These are phyloP conservation scores for Chlorella sp. DNA, from an alignment of 139 green algal genomes.

Conservation along the genomic window DNA sequence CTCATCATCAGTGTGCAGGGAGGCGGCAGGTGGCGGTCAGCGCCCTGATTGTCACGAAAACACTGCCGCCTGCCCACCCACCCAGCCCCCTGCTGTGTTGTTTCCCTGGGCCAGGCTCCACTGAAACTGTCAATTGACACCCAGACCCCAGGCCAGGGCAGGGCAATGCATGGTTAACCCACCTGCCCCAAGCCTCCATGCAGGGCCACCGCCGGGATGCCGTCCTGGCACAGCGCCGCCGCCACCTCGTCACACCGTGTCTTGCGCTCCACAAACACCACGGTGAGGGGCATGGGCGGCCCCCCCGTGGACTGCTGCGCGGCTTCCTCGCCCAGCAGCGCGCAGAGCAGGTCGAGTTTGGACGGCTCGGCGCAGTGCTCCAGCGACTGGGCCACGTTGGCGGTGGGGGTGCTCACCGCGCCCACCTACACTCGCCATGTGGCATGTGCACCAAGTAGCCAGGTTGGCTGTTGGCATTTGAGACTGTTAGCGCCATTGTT, in stretches of 20 bases:
- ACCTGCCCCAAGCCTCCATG: conserved; percentile 72
- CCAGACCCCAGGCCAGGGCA: too few relatives aligned
- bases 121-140: too few relatives aligned
- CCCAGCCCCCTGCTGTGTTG: too few relatives aligned
- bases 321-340: conserved; percentile 39
- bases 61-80: background rate
- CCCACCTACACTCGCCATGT: conserved; percentile 38
- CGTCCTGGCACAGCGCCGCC: conserved; percentile 57
- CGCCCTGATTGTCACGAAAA: too few relatives aligned
- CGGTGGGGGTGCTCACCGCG: conserved; percentile 54
- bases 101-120: too few relatives aligned
- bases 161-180: too few relatives aligned
- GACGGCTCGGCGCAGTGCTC: conserved; percentile 56
- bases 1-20: too few relatives aligned
- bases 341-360: conserved; percentile 57
- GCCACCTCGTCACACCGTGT: conserved; percentile 38
- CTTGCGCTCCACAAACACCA: conserved; percentile 89
- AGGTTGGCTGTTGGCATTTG: too few relatives aligned
- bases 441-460: background rate
- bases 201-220: conserved; percentile 58
- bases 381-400: conserved; percentile 74
- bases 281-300: conserved; percentile 66
- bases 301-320: conserved; percentile 10
- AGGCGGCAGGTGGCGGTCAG: too few relatives aligned
- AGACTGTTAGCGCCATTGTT: too few relatives aligned